A percentile compares a stretch with the other conserved stretches of the same genome.
phyloP scores from a whole-genome alignment of 2,329 filamentous ascomycete genomes.

The Endocalyx cinctus region DNA sequence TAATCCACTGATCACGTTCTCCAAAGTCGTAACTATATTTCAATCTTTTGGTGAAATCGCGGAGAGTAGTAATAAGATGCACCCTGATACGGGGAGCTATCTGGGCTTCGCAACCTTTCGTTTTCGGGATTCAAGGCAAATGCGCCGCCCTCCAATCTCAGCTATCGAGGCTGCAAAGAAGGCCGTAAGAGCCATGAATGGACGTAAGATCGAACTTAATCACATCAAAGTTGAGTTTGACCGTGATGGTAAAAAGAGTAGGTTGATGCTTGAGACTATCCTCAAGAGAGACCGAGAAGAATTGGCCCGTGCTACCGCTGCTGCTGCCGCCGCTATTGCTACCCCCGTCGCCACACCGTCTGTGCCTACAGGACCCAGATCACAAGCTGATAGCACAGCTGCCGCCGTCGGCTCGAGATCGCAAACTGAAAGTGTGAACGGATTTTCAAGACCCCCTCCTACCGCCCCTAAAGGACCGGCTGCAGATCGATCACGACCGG shows the following conservation, averaged over 20 bases:
- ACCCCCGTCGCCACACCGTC: no score
- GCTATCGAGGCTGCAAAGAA: constrained; percentile 78
- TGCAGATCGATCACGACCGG: constrained; percentile 39
- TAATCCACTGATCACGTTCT: constrained; percentile 79
- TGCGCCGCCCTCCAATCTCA: constrained; percentile 52
- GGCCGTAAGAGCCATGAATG: constrained; percentile 72
- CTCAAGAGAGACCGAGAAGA: constrained; percentile 66
- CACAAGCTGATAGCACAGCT: constrained; percentile 21
- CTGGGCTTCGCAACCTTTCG: constrained; percentile 89
- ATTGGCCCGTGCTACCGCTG: constrained; percentile 32
- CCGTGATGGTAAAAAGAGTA: constrained; percentile 78
- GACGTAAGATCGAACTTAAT: constrained; percentile 73
- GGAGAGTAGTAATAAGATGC: constrained; percentile 88
- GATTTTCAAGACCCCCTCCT: constrained; percentile 63
- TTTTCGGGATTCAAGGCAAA: constrained; percentile 68
- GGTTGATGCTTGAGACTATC: constrained; percentile 69
- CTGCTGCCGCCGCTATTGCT: no score
- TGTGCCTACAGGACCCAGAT: constrained; percentile 24
- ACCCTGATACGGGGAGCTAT: constrained; percentile 90
- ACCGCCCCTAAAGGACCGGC: constrained; percentile 85
- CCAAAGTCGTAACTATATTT: constrained; percentile 72
- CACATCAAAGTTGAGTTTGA: constrained; percentile 82
- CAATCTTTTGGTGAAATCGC: constrained; percentile 81
- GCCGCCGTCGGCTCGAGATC: constrained; percentile 1
- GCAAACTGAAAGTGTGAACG: constrained; percentile 27